Percentiles rank a stretch among this genome's conserved stretches.
These are phyloP conservation scores for Lasiosphaeris hirsuta DNA, from an alignment of 495 filamentous ascomycete species.

Conservation along the genomic window DNA sequence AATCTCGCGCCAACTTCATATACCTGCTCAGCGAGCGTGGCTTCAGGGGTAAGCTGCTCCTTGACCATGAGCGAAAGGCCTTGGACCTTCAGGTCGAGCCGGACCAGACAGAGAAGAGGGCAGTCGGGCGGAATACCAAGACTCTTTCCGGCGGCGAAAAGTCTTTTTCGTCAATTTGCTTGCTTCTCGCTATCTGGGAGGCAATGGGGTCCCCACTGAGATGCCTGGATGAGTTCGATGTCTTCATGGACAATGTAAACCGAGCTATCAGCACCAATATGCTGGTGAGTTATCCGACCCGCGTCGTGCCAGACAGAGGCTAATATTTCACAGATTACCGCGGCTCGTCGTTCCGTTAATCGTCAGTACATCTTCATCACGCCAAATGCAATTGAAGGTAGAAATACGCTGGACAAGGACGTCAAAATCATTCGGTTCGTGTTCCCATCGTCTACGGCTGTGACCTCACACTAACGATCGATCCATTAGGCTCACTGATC, in stretches of 20 bases:
- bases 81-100: slow-evolving; percentile 80
- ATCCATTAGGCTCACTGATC: slow-evolving; percentile 53
- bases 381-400: slow-evolving; percentile 79
- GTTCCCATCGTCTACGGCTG: background rate
- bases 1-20: slow-evolving; percentile 79
- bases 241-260: slow-evolving; percentile 98
- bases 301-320: background rate
- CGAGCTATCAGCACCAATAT: slow-evolving; percentile 89
- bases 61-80: slow-evolving; percentile 69
- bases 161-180: slow-evolving; percentile 93
- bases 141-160: slow-evolving; percentile 95
- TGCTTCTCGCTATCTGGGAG: slow-evolving; percentile 91
- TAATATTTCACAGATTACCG: slow-evolving; percentile 57
- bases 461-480: background rate
- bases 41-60: slow-evolving; percentile 75
- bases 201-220: slow-evolving; percentile 95
- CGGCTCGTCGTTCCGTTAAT: slow-evolving; percentile 78
- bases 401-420: slow-evolving; percentile 62
- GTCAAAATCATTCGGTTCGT: slow-evolving; percentile 81
- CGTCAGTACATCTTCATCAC: slow-evolving; percentile 97
- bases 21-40: slow-evolving; percentile 84
- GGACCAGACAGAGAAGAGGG: slow-evolving; percentile 65
- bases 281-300: slow-evolving; percentile 62
- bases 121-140: slow-evolving; percentile 73
- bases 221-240: slow-evolving; percentile 97